These are phyloP conservation scores for Colletotrichum nymphaeae DNA, from an alignment of 2,329 filamentous ascomycete genomes.

Conservation along the genomic window DNA sequence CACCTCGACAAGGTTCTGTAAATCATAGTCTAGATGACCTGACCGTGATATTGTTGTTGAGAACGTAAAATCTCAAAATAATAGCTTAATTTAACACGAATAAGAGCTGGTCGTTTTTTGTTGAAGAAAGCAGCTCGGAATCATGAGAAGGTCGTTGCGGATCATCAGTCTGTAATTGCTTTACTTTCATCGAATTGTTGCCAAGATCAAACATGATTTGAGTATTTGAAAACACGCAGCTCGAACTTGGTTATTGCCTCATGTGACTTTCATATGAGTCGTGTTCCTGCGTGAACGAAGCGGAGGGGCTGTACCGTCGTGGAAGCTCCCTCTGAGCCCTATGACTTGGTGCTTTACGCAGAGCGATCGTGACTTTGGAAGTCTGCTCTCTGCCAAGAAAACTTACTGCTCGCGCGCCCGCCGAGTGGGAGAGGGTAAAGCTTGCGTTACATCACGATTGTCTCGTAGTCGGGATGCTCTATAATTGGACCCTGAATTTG, in stretches of 20 bases:
- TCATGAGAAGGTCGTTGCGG: no score
- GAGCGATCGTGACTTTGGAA: background rate
- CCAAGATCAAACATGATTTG: background rate
- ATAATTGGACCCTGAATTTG: background rate
- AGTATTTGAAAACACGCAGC: background rate
- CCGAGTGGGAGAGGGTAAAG: background rate
- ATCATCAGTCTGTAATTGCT: no score
- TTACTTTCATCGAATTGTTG: no score
- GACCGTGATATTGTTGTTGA: no score
- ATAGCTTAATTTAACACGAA: no score
- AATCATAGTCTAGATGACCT: no score
- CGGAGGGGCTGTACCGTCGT: background rate
- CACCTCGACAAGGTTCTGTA: no score
- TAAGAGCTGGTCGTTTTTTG: no score
- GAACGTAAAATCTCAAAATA: no score
- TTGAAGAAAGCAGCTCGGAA: no score
- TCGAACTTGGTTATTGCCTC: conserved; percentile 29
- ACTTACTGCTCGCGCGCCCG: background rate
- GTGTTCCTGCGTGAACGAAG: background rate
- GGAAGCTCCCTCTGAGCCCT: background rate
- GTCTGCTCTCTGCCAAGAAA: background rate
- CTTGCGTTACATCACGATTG: background rate
- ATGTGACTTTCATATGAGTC: background rate
- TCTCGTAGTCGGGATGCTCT: background rate
- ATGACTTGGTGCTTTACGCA: background rate